Evolutionary conservation across 1,139 yeast species (phyloP), one percentile per base, ranked within the genome.

Genomic region (Yamadazyma dushanensis): DNA sequence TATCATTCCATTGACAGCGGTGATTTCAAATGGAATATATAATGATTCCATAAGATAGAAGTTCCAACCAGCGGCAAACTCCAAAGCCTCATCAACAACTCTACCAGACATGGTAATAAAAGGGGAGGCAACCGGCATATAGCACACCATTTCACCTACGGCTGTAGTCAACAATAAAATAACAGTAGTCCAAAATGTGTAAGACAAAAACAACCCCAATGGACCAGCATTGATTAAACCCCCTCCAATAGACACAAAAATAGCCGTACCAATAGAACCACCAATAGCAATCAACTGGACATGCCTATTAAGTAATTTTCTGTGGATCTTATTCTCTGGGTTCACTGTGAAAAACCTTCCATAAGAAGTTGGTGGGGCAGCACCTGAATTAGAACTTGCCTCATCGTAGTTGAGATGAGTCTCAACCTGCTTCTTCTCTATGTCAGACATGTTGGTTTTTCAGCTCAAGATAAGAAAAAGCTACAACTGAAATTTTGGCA

Each of bases 261-360:
- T 51, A 8, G 67, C 73, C 1, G 73, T 68, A 58, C 95, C 95
- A 43, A 86, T 83, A 38, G 87, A 73, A 43, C 94, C 94, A 53
- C 95, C 95, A 47, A 86, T 79, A 31, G 94, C 92, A 54, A 86
- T 80, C 83, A 85, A 83, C 53, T 82, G 83, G 47, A 85, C 62
- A 68, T 84, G 78, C 61, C 85, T 70, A 29, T 61, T 68, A 45
- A 78, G 78, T 39, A 84, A 68, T 18, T 74, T 66, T 51, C 86
- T 69, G 27, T 58, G 54, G 11, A 39, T 37, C 18, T 39, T 36
- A 16, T 39, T 17, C 4, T 35, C 32, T 8, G 43, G 40, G 23
- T 37, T 21, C 2, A 37, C 27, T n/a, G n/a, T n/a, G 14, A 26
- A 23, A 16, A 39, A 34, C 5, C 17, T 16, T 3, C 40, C 42